Evolutionary conservation across 257 asterid genomes (phyloP), one percentile per base, ranked within the genome.

Genomic region (Solanum commersonii): DNA sequence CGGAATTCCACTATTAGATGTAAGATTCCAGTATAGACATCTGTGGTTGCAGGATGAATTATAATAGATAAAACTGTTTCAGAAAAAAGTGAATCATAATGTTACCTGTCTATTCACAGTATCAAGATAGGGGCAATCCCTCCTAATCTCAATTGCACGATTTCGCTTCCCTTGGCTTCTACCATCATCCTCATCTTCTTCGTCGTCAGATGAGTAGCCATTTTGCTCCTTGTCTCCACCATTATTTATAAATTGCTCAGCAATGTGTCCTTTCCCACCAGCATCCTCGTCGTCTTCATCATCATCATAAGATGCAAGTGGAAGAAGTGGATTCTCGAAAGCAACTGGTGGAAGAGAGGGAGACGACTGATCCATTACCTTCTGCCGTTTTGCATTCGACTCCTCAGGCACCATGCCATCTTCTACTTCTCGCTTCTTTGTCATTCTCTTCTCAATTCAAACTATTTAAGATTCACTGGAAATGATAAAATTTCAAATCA

Each of bases 111-210:
- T 93, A 90, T 96, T 96, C 83, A 96, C 98, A 56, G 99, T 96
- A 63, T 97, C 99, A 40, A 97, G 99, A 90, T 96, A 94, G 33
- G 99, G 99, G 87, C 99, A 97, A 90, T 96, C 99, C 91, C 98
- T 91, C 89, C 99, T 92, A 8, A 94, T 90, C 92, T 96, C 99
- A 88, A 94, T 83, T 31, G 90, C 67, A 25, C 98, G 98, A 85
- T 86, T 91, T 56, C 92, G 94, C 90, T 29, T 91, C 59, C 91
- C 91, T 89, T 86, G 92, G 72, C 60, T 87, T 88, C 81, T 93
- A 1, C 92, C 95, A 15, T 93, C 94, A 8, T 88, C 93, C 11
- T 90, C 94, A 23, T 91, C n/a, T 91, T 89, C 38, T 88, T 91
- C 37, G 63, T 7, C 71, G 52, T 59, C 74, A n/a, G 87, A 49